Base-by-base conservation (phyloP, 2,329 filamentous ascomycete species). In the Aspergillus aculeatinus region DNA sequence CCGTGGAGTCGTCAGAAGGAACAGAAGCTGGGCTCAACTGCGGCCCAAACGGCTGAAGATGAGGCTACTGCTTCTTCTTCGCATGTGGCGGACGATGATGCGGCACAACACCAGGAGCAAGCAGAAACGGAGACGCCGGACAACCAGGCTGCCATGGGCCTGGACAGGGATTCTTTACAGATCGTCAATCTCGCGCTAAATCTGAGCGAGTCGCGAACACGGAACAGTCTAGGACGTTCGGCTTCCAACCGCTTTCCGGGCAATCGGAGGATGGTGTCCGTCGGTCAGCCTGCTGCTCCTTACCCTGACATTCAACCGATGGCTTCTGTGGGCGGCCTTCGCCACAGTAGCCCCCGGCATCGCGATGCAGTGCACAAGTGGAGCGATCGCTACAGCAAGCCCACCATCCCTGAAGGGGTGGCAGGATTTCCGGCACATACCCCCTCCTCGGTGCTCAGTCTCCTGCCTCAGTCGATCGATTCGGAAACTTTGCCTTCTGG, bases 181-280 rank as follows among this genome's bases (percentile, higher is more conserved):
- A 96, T 98, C 64, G 92, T 98, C 48, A 92, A 92, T 70, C 90
- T 98, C 85, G 94, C 94, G 1, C 78, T 98, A 67, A 95, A 89
- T 65, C 77, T 98, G 53, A 96, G 90, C 78, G 92, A 97, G 75
- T 70, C 86, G 87, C 65, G 86, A 86, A 70, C 83, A 82, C 76
- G 90, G 81, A 62, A 86, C 79, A 74, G 85, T 80, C 75, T 83
- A 79, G 75, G 87, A 72, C 74, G 83, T 76, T 66, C 85, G 70
- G 58, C 85, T 72, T 71, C 83, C 74, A 58, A 76, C 29, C 74
- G 79, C 78, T 39, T 85, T 85, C 72, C 67, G 67, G 70, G 61
- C 16, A 71, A 68, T 68, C 63, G 76, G 72, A 66, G 78, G 71
- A 68, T 72, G 23, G 23, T 67, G 27, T 65, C 72, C 47, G 65